Evolutionary conservation across 306 rosid species (phyloP).

Genomic region (Canavalia ensiformis): DNA sequence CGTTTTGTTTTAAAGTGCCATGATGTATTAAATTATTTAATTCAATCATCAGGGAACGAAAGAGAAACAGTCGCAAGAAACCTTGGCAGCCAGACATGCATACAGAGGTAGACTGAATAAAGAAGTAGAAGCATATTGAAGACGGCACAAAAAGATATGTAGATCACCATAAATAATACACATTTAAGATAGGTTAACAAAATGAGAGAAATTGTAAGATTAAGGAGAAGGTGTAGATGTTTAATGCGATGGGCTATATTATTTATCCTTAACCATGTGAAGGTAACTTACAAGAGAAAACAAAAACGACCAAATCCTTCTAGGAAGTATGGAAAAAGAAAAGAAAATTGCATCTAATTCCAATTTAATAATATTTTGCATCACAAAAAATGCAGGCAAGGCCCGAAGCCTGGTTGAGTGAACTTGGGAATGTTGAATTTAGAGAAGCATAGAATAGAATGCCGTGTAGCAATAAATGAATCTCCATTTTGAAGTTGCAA

Average conservation of each 20-base stretch:
- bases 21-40: neutral
- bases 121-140: neutral
- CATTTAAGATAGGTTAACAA: neutral
- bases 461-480: neutral
- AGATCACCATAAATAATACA: neutral
- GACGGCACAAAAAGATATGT: neutral
- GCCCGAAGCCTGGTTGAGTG: conserved; percentile 20
- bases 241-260: neutral
- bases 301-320: conserved; percentile 30
- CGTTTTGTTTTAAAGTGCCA: neutral
- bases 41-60: conserved; percentile 1
- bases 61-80: neutral
- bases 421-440: conserved; percentile 1
- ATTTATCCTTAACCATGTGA: neutral
- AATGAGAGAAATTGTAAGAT: neutral
- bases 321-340: conserved; percentile 27
- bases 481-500: conserved; percentile 32
- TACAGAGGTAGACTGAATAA: no score
- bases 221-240: neutral
- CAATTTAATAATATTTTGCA: conserved; percentile 27
- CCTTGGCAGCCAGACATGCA: neutral
- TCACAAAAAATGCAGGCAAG: neutral
- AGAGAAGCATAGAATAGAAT: neutral
- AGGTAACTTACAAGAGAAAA: neutral
- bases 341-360: conserved; percentile 44